phyloP scores from a whole-genome alignment of 768 basidiomycete genomes.

The Lactarius vividus region DNA sequence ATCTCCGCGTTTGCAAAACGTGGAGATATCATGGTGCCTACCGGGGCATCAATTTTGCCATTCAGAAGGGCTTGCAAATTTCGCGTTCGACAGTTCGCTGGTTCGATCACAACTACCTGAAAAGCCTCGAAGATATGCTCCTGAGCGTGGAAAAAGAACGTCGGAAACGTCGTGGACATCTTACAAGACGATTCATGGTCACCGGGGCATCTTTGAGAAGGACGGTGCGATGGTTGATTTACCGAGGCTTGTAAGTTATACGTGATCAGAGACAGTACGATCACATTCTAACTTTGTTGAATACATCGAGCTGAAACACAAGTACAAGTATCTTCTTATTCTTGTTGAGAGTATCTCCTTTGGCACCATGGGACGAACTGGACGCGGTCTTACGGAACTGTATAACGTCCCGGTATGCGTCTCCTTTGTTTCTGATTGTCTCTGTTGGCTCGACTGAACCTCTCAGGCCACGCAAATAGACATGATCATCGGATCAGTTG shows the following conservation, averaged over 20 bases:
- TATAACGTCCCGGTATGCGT: constrained; percentile 77
- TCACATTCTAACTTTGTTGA: background rate
- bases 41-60: constrained; percentile 91
- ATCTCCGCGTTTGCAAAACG: constrained; percentile 98
- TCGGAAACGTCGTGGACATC: constrained; percentile 73
- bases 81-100: constrained; percentile 88
- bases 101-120: constrained; percentile 95
- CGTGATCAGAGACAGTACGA: background rate
- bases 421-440: background rate
- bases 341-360: constrained; percentile 94
- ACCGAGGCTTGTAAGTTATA: constrained; percentile 74
- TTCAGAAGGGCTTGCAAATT: constrained; percentile 95
- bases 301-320: constrained; percentile 89
- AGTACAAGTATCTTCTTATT: constrained; percentile 94
- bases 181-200: constrained; percentile 92
- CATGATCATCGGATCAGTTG: background rate
- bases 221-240: constrained; percentile 92
- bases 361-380: constrained; percentile 68
- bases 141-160: constrained; percentile 83
- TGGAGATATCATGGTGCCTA: constrained; percentile 98
- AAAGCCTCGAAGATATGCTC: constrained; percentile 86
- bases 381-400: too few species aligned
- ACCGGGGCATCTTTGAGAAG: constrained; percentile 94
- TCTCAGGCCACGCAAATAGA: background rate
- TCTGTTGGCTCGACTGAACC: background rate